Percentiles rank a stretch among this genome's conserved stretches.
Conservation (phyloP, 768 basidiomycete species). For the Podaxis carcinomalis region DNA sequence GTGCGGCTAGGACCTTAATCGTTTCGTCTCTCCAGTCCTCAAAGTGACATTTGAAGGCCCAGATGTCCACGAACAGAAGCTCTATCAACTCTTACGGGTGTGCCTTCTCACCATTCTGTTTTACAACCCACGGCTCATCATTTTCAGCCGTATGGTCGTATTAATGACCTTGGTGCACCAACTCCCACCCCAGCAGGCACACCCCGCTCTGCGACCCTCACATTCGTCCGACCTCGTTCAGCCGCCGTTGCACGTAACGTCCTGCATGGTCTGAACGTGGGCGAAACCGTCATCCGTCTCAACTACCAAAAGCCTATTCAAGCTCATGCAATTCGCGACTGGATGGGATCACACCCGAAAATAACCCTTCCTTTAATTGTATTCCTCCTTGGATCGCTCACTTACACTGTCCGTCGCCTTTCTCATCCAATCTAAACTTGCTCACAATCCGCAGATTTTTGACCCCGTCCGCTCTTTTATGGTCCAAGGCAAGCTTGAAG, state of each 20-base stretch:
- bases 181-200: constrained; percentile 59
- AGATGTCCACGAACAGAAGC: constrained; percentile 73
- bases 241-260: constrained; percentile 84
- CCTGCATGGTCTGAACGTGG: constrained; percentile 56
- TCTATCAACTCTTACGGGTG: constrained; percentile 79
- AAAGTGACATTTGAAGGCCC: constrained; percentile 87
- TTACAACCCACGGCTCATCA: neutral
- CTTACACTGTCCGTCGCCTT: constrained; percentile 68
- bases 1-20: constrained; percentile 68
- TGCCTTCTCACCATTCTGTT: constrained; percentile 19
- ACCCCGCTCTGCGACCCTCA: constrained; percentile 60
- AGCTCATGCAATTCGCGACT: constrained; percentile 65
- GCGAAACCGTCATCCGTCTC: constrained; percentile 44
- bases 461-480: constrained; percentile 86
- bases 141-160: constrained; percentile 69
- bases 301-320: constrained; percentile 63
- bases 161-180: constrained; percentile 62
- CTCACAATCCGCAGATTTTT: constrained; percentile 59
- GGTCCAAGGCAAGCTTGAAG: constrained; percentile 75
- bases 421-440: neutral
- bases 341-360: constrained; percentile 83
- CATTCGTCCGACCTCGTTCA: constrained; percentile 57
- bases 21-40: constrained; percentile 71
- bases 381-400: constrained; percentile 86
- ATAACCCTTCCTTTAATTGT: constrained; percentile 77